Percentiles rank a stretch among this genome's conserved stretches.
phyloP scores from a whole-genome alignment of 257 asterid species.

The Cinchona pubescens region DNA sequence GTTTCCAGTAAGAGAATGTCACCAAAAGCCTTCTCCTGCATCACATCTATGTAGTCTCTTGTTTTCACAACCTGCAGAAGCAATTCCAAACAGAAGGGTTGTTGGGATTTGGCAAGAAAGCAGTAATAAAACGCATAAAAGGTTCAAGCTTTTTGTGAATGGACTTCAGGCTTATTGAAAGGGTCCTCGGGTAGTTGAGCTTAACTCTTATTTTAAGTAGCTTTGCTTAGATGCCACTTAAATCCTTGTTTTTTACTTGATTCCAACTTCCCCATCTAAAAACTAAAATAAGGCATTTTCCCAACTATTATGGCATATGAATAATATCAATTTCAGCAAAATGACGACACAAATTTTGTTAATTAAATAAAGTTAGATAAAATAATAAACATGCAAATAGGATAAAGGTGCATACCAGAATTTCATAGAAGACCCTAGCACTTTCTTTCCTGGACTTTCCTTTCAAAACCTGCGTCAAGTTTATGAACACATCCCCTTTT shows the following conservation, averaged over 20 bases:
- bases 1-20: conserved; percentile 50
- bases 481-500: conserved; percentile 29
- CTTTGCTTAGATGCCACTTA: neutral
- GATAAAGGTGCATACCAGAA: conserved; percentile 49
- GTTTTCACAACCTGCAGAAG: conserved; percentile 62
- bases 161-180: neutral
- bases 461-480: conserved; percentile 38
- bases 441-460: conserved; percentile 60
- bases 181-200: neutral
- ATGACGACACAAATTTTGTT: neutral
- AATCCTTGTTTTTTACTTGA: neutral
- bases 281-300: neutral
- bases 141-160: neutral
- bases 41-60: conserved; percentile 52
- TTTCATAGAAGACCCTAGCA: conserved; percentile 67
- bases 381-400: neutral
- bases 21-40: conserved; percentile 50
- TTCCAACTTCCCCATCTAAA: neutral
- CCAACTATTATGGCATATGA: neutral
- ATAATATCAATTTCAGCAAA: neutral
- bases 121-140: neutral
- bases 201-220: neutral
- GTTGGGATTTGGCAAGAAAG: neutral
- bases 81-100: neutral
- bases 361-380: neutral